phyloP scores from a whole-genome alignment of 2,329 filamentous ascomycete species.

The Fusarium nelsonii region DNA sequence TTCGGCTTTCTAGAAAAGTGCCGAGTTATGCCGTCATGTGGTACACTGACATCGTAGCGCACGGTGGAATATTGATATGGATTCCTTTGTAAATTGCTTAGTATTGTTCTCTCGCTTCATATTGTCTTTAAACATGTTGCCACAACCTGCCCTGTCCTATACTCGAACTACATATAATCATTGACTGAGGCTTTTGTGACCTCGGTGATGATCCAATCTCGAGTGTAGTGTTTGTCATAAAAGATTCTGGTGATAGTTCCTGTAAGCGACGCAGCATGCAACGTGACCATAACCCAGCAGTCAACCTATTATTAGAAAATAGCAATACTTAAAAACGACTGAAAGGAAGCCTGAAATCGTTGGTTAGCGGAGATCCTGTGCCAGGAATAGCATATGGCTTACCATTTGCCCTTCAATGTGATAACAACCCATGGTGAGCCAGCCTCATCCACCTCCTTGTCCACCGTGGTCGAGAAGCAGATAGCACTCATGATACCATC shows the following conservation, averaged over 20 bases:
- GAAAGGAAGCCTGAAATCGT: conserved; percentile 49
- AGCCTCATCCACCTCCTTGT: conserved; percentile 90
- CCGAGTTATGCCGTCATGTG: conserved; percentile 14
- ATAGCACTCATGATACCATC: conserved; percentile 98
- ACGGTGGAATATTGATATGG: conserved; percentile 3
- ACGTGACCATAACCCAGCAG: not conserved
- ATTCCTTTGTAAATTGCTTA: conserved; percentile 44
- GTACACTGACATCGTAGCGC: conserved; percentile 7
- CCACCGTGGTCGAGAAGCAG: conserved; percentile 88
- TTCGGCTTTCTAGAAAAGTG: not conserved
- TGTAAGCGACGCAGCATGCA: not conserved
- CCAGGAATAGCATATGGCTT: conserved; percentile 49
- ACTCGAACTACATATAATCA: not conserved
- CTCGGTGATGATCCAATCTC: not conserved
- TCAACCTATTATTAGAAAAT: not conserved
- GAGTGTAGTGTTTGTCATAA: not conserved
- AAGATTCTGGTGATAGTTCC: not conserved
- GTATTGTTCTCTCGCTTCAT: conserved; percentile 50
- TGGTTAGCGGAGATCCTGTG: conserved; percentile 3
- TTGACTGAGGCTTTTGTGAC: not conserved
- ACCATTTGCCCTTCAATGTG: conserved; percentile 87
- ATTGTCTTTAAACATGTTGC: conserved; percentile 27
- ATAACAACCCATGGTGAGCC: conserved; percentile 88
- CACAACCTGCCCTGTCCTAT: conserved; percentile 1
- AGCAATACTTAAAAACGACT: conserved; percentile 48